Evolutionary conservation across 495 filamentous ascomycete species (phyloP).

Genomic region (Neurospora sp.): DNA sequence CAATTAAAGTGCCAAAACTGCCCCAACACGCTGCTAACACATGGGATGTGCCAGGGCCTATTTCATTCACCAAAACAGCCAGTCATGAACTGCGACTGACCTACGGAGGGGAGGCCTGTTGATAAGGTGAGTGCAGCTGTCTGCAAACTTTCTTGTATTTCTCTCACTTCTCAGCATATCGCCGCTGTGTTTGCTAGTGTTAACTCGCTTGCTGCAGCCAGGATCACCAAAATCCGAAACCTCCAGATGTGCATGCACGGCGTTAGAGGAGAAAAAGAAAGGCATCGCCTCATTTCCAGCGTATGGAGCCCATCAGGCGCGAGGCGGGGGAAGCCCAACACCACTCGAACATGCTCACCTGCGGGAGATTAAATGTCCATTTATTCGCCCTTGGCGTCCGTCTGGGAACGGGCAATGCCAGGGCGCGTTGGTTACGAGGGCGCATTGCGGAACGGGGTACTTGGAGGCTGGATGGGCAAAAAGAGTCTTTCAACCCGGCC

Average conservation of each 20-base stretch:
- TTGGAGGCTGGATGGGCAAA: neutral
- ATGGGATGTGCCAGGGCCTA: constrained; percentile 35
- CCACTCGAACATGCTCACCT: neutral
- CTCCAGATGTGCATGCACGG: neutral
- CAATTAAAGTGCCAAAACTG: neutral
- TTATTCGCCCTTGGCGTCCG: neutral
- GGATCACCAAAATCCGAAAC: neutral
- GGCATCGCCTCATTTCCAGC: neutral
- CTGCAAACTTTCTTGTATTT: neutral
- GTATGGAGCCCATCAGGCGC: neutral
- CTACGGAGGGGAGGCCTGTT: neutral
- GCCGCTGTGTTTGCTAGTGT: neutral
- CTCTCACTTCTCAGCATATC: neutral
- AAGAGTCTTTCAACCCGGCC: neutral
- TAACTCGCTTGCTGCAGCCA: neutral
- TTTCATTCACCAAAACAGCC: constrained; percentile 41
- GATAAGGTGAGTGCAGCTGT: neutral
- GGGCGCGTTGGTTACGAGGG: neutral
- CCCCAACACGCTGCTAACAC: constrained; percentile 5
- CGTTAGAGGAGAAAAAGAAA: neutral
- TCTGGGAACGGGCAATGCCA: neutral
- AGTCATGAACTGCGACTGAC: constrained; percentile 1
- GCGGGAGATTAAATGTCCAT: neutral
- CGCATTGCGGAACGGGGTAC: neutral
- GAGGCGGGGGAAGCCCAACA: neutral